Evolutionary conservation across 345 rosid species (phyloP).

Genomic region (Rhizophora apiculata): DNA sequence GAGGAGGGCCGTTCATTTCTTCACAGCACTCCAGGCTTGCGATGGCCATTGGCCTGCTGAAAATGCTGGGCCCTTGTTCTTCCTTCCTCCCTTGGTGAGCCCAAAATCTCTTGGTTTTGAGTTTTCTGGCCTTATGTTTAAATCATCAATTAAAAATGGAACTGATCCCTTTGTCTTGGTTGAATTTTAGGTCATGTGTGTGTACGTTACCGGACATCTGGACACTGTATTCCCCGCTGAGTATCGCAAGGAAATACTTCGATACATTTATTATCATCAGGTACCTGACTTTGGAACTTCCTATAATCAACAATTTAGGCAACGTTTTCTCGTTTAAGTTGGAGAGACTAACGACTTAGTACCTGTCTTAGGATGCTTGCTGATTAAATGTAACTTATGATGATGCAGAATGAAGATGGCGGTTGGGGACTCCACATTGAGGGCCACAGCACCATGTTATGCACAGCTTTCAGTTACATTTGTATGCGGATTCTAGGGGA

Average conservation of each 20-base stretch:
- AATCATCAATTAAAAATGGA: no score
- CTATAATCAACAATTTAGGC: no score
- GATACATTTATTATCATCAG: background rate
- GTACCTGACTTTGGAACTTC: no score
- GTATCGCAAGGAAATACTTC: slow-evolving; percentile 18
- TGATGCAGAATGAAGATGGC: slow-evolving; percentile 9
- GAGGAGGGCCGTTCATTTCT: slow-evolving; percentile 18
- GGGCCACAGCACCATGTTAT: slow-evolving; percentile 23
- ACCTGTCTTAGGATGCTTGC: no score
- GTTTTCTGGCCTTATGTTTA: no score
- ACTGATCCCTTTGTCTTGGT: no score
- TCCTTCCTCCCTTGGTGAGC: slow-evolving; percentile 15
- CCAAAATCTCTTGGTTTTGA: background rate
- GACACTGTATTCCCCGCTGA: slow-evolving; percentile 7
- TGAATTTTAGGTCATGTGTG: slow-evolving; percentile 12
- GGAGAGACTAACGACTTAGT: no score
- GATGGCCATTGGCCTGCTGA: slow-evolving; percentile 33
- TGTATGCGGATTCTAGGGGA: slow-evolving; percentile 17
- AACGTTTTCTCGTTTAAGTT: no score
- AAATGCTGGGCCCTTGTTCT: slow-evolving; percentile 25
- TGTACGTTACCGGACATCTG: slow-evolving; percentile 23
- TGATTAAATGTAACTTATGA: background rate
- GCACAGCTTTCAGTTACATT: slow-evolving; percentile 15
- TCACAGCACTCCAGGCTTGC: background rate
- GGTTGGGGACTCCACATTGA: slow-evolving; percentile 20